Base-by-base conservation (phyloP, 306 rosid species). In the Quercus glauca region DNA sequence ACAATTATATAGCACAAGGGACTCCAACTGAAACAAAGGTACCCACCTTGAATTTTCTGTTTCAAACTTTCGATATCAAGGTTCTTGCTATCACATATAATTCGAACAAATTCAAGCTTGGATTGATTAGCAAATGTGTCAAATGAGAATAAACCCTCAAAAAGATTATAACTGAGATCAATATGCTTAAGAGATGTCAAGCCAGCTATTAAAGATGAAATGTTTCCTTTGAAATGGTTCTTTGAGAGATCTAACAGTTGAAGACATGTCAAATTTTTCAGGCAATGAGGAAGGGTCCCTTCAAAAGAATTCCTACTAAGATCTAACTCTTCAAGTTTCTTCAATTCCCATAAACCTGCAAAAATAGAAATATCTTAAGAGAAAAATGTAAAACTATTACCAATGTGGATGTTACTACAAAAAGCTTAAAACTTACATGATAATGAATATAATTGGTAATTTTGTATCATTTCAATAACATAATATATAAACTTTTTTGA, bases 21-120 rank as follows among this genome's bases (percentile, higher is more conserved):
- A 25, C 28, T 76, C 9, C 33, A 76, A 51, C 8, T 81, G 81
- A 52, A 81, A 74, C 18, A 75, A 58, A 41, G 79, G 71, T 25
- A 26, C 4, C 76, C 83, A 56, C 0, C 13, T 8, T 5, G 79
- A 17, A 26, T 35, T 18, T 28, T 75, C 76, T 18, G 80, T 81
- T 41, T 81, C 80, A 12, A 80, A 9, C 76, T 80, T 37, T 80
- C 84, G 8, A 75, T 70, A 18, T 20, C 26, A 4, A 80, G 23
- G n/a, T 55, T 73, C 14, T 61, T 74, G 10, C 63, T 45, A 12
- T 31, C 28, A 55, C 59, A 13, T 68, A 71, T 37, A 41, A 75
- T 79, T 19, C 33, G 6, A 6, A 81, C 31, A 6, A 75, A 12
- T 51, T 69, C 20, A 33, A 69, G 76, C 41, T 67, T 69, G 29